Percentiles rank a stretch among this genome's conserved stretches.
Evolutionary conservation across 768 basidiomycete species (phyloP).

Genomic region (Filobasidium floriforme): DNA sequence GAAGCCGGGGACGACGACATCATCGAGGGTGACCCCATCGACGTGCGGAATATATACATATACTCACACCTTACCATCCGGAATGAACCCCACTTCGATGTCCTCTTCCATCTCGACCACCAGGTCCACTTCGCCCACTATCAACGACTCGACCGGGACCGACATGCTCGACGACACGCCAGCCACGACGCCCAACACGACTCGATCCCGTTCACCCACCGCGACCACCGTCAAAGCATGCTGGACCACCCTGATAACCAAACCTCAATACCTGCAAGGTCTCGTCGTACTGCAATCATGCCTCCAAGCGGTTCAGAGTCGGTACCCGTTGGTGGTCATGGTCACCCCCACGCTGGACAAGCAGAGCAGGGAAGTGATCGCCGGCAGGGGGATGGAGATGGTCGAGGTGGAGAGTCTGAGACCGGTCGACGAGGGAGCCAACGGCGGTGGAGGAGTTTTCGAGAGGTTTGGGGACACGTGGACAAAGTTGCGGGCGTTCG

Average conservation of each 20-base stretch:
- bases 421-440: conserved; percentile 13
- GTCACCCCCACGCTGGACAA: conserved; percentile 56
- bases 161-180: too few relatives aligned
- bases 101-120: too few relatives aligned
- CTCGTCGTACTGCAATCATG: conserved; percentile 58
- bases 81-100: too few relatives aligned
- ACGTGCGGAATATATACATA: too few relatives aligned
- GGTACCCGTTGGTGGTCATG: conserved; percentile 75
- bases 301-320: conserved; percentile 53
- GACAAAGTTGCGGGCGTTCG: conserved; percentile 53
- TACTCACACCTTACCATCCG: too few relatives aligned
- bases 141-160: too few relatives aligned
- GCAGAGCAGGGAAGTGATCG: conserved; percentile 53
- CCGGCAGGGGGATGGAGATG: conserved; percentile 51
- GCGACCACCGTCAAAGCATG: background rate
- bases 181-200: too few relatives aligned
- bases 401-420: conserved; percentile 32
- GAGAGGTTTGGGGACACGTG: conserved; percentile 58
- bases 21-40: too few relatives aligned
- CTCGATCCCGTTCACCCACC: too few relatives aligned
- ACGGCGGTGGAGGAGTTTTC: background rate
- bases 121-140: too few relatives aligned
- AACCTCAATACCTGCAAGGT: conserved; percentile 52
- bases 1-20: too few relatives aligned
- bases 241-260: conserved; percentile 73